Evolutionary conservation across 352 stramenopile genomes (phyloP), one percentile per base, ranked within the genome.

Genomic region (Globisporangium splendens): DNA sequence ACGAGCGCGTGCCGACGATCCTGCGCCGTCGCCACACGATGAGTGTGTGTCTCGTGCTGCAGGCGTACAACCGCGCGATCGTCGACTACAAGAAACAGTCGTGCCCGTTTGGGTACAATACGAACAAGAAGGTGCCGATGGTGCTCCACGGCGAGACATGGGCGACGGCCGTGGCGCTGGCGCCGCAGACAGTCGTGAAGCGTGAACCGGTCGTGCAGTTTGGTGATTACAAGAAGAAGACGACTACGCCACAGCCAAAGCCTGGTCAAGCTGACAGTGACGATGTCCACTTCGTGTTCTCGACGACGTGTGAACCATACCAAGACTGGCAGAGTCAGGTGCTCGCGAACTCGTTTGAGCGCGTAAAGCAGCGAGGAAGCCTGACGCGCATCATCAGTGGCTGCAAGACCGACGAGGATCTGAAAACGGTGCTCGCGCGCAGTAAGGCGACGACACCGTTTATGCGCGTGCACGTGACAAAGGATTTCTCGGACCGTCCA

Each of bases 321-420:
- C 73, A 90, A 41, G 59, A 95, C 55, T 92, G 83, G 85, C 78
- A 90, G 56, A 89, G 79, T 22, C 77, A 93, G 35, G 64, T 88
- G 20, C 62, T 95, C 47, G 72, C 75, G 4, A 68, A 86, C 41
- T 89, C 70, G 44, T 92, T 93, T 54, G 70, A 65, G 5, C 68
- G 69, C 46, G 77, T 88, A 13, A 50, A 70, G 17, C 85, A 95
- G 50, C 68, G 63, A 22, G 83, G 85, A 8, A 66, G 68, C 0
- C 62, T 95, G 31, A 92, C 85, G 20, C 83, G 83, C 10, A 77
- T 95, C 20, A 68, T 93, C 8, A 83, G 73, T 12, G 85, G 77
- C 13, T 95, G 85, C 47, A 35, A 35, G 28, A 70, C 66, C 1
- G 66, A 83, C 35, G 65, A 67, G 0, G 62, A 75, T 10, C 48